Base-by-base conservation (phyloP, 345 rosid genomes). In the Mallotus nudiflorus region DNA sequence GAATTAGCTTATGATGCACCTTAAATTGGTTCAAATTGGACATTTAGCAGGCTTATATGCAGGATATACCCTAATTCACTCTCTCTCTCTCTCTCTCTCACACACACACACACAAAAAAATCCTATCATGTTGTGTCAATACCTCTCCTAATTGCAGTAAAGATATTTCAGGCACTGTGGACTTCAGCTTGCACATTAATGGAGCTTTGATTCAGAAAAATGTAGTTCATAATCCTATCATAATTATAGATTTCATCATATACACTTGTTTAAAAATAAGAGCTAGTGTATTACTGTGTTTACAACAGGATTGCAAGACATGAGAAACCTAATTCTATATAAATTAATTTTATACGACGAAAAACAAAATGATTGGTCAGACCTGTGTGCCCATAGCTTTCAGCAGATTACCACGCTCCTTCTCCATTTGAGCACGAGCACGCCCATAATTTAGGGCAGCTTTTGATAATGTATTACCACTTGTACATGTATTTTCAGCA, bases 341-440 rank as follows among this genome's bases (percentile, higher is more conserved):
- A 18, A 15, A 63, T 16, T 28, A 14, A 18, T 29, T 3, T 50
- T 31, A 59, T n/a, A 19, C n/a, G 46, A 62, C 42, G 64, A 22
- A 70, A 6, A 33, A 39, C 15, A 51, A 5, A 59, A 33, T 25
- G 19, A 31, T 62, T 29, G 40, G 60, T 69, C 86, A 66, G 69
- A 91, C 98, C 97, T 93, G 97, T n/a, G 97, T 91, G 52, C 97
- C 96, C 24, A 93, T 80, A 67, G 93, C 85, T 80, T 93, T 93
- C 85, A 88, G 78, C 75, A 93, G 76, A 82, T 78, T 83, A 67
- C 89, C 97, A 24, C 84, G 92, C 70, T 91, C 97, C 82, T 89
- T 89, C 82, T 93, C 98, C 89, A 93, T 88, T 59, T 85, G 90
- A 79, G 92, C 86, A 49, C 89, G 85, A 71, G 96, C 93, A 60